Base-by-base conservation (phyloP, 331 rosid species). In the Rhamnella rubrinervis region DNA sequence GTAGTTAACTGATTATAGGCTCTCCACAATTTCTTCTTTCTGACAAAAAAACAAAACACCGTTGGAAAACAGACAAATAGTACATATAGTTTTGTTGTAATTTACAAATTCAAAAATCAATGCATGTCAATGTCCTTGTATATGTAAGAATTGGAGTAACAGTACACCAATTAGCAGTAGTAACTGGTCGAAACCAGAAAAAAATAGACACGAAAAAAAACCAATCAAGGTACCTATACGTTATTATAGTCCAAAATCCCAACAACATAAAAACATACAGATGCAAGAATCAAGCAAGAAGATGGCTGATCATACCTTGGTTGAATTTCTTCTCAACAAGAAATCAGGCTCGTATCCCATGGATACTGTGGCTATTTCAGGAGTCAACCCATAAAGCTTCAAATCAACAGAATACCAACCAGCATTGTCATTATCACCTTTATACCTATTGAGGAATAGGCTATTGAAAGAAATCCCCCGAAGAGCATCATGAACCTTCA, bases 351-450 rank as follows among this genome's bases (percentile, higher is more conserved):
- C 92, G 44, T 96, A 90, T 66, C 98, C 97, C 17, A 86, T 71
- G 37, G 97, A 82, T 25, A 93, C 65, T 20, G 97, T 90, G 60
- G 92, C 98, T 64, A 90, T 93, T 72, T 93, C 92, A 31, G 96
- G 97, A 17, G 82, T 84, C 41, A 82, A 80, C 44, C 93, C 97
- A 75, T 93, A 90, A 46, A 93, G 81, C 72, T 90, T 90, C 81
- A 90, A 93, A 77, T 86, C 96, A 72, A 90, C 98, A 74, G 98
- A 79, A 82, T 93, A 97, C 98, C 98, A 93, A 76, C 85, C 96
- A 65, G 84, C 96, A 74, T 79, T 75, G 78, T 93, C 97, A 72
- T 82, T 81, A 59, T 97, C 97, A 71, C 89, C 86, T 58, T 85
- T 85, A 71, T 90, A 93, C 82, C 92, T 93, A 78, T 90, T 86